These are phyloP conservation scores for Collybia nuda DNA, from an alignment of 768 basidiomycete genomes.

Conservation along the genomic window DNA sequence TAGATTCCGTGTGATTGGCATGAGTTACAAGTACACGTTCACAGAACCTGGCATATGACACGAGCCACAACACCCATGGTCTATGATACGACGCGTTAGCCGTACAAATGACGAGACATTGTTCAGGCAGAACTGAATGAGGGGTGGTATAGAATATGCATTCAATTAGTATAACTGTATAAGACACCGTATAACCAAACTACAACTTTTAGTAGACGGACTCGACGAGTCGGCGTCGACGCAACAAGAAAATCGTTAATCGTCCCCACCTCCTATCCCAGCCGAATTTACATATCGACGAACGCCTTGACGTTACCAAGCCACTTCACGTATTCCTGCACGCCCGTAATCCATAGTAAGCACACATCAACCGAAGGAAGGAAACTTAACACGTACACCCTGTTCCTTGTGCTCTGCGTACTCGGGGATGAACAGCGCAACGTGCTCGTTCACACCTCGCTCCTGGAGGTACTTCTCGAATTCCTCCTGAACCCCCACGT, in stretches of 20 bases:
- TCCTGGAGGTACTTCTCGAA: constrained; percentile 90
- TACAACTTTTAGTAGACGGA: not conserved
- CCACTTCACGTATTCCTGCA: constrained; percentile 91
- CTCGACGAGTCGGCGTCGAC: not conserved
- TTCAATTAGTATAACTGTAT: not conserved
- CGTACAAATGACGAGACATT: too few relatives aligned
- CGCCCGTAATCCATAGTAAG: constrained; percentile 7
- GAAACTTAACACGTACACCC: constrained; percentile 53
- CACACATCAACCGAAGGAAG: constrained; percentile 1
- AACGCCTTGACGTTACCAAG: constrained; percentile 80
- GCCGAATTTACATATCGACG: constrained; percentile 53
- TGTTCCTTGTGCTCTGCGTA: constrained; percentile 93
- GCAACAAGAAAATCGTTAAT: not conserved
- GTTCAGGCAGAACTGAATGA: too few relatives aligned
- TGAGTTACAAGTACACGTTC: too few relatives aligned
- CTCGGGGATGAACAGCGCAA: constrained; percentile 87
- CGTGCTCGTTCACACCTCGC: constrained; percentile 80
- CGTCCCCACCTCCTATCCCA: too few relatives aligned
- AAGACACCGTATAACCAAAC: not conserved
- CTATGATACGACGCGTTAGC: too few relatives aligned
- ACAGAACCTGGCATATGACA: too few relatives aligned
- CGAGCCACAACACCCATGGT: too few relatives aligned
- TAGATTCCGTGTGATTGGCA: too few relatives aligned
- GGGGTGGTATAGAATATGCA: not conserved
- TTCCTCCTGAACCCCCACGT: constrained; percentile 83